Conservation (phyloP, 164 flowering plant species). For the Buxus sempervirens region DNA sequence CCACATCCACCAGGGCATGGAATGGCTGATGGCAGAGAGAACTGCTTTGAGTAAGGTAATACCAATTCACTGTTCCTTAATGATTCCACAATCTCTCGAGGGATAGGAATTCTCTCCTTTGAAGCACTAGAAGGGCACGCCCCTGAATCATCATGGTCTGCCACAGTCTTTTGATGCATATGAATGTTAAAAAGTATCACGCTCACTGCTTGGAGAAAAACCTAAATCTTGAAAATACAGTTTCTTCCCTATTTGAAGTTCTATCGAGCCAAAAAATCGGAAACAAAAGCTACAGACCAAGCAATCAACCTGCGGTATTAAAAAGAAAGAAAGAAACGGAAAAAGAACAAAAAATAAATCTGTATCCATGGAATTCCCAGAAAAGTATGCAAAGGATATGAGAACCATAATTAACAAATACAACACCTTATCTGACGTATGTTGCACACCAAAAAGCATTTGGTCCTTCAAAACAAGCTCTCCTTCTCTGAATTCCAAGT, state of each 20-base stretch:
- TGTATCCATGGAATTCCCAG: neutral
- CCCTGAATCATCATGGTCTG: constrained; percentile 14
- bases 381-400: neutral
- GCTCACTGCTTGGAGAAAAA: constrained; percentile 26
- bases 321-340: neutral
- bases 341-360: neutral
- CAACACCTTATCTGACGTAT: constrained; percentile 77
- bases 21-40: constrained; percentile 59
- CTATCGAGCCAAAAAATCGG: constrained; percentile 81
- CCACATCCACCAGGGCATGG: constrained; percentile 79
- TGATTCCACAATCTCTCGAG: constrained; percentile 45
- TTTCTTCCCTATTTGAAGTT: constrained; percentile 86
- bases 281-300: constrained; percentile 88
- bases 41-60: constrained; percentile 66
- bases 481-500: constrained; percentile 55
- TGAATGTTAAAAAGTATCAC: constrained; percentile 14
- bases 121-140: constrained; percentile 43
- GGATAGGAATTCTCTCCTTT: constrained; percentile 31
- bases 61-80: constrained; percentile 57
- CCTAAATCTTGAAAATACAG: constrained; percentile 66
- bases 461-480: constrained; percentile 83
- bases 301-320: constrained; percentile 70
- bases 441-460: constrained; percentile 86
- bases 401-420: neutral
- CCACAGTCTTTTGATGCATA: constrained; percentile 13